A percentile compares a stretch with the other conserved stretches of the same genome.
Evolutionary conservation across 2,329 filamentous ascomycete genomes (phyloP).

Genomic region (Pseudogymnoascus sp.): DNA sequence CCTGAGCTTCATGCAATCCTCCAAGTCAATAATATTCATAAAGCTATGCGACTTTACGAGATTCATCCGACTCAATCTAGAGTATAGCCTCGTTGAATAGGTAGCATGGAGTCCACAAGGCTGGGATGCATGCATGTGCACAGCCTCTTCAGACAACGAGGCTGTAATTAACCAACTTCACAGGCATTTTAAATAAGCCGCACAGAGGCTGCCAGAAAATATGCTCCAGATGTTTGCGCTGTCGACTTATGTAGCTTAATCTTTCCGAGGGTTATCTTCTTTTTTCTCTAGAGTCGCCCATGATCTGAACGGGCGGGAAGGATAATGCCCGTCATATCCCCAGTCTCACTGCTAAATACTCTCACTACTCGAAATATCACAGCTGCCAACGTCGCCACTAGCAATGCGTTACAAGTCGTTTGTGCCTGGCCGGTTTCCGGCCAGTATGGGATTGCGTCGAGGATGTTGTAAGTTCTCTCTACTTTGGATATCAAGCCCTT

Average conservation of each 20-base stretch:
- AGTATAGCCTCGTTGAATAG: not conserved
- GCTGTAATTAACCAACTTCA: too few species aligned
- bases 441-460: slow-evolving; percentile 47
- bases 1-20: too few species aligned
- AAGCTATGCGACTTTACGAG: not conserved
- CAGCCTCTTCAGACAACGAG: not conserved
- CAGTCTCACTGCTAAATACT: slow-evolving; percentile 23
- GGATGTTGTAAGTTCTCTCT: slow-evolving; percentile 37
- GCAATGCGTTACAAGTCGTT: slow-evolving; percentile 35
- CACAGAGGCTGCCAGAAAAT: not conserved
- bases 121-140: not conserved
- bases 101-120: not conserved
- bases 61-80: not conserved
- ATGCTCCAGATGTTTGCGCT: not conserved
- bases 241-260: not conserved
- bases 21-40: too few species aligned
- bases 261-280: not conserved
- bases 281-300: not conserved
- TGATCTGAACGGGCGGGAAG: not conserved
- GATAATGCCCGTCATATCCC: slow-evolving; percentile 30
- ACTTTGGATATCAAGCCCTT: not conserved
- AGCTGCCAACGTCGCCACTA: slow-evolving; percentile 16
- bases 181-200: not conserved
- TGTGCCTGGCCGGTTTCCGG: slow-evolving; percentile 49
- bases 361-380: slow-evolving; percentile 15